Base-by-base conservation (phyloP, 352 stramenopile genomes). In the Phytophthora podocarpi region DNA sequence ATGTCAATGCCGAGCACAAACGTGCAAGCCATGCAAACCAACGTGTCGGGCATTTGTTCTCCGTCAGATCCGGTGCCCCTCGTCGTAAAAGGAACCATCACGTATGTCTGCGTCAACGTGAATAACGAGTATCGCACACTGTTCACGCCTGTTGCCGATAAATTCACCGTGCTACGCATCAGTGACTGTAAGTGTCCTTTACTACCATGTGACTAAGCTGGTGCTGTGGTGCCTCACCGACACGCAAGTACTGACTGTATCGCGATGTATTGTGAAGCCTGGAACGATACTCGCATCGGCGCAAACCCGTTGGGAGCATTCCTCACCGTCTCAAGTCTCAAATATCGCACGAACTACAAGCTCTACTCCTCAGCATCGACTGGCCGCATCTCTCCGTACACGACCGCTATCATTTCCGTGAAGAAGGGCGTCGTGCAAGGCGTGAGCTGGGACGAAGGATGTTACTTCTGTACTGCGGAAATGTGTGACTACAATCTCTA, bases 381-480 rank as follows among this genome's bases (percentile, higher is more conserved):
- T 23, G 61, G 71, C 8, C 59, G 70, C 32, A 64, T 90, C n/a
- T 93, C 81, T 27, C 78, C 85, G 27, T 91, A 82, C 63, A 74
- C 92, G 56, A 93, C 85, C 5, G 85, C 81, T 39, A 89, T 93
- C 42, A 83, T 92, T 39, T 90, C 78, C 3, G 82, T 91, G 55
- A 91, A 91, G 67, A 87, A 92, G 46, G 85, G 85, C 3, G 61
- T 78, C 43, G 78, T 93, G 4, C 80, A 91, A 60, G 85, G 85
- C 23, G 80, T 94, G 36, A 86, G 81, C 15, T 94, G 85, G 85
- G 85, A 94, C 51, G 82, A 94, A 45, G 83, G 82, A 0, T 94
- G 82, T 57, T 92, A 88, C 74, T 90, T 92, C 34, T 92, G 82
- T 56, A 69, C 66, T 39, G 59, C 70, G 0, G 67, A 74, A 1